Evolutionary conservation across 1,284 basidiomycete species (phyloP), one percentile per base, ranked within the genome.

Genomic region (Ceratobasidium sp.): DNA sequence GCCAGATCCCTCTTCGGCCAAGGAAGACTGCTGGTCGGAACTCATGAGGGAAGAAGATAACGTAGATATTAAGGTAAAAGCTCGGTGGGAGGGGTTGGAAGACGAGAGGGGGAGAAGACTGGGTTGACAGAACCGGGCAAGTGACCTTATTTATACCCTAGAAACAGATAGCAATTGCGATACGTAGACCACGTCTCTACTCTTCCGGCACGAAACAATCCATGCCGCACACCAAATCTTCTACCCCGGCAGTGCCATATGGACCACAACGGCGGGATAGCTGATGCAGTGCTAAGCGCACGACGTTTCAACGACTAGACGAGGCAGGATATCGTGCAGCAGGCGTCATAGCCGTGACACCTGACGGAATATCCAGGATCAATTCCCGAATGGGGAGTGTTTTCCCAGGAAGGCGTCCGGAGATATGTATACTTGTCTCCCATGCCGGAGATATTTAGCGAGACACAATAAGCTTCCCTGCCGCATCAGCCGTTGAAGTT

Each of bases 1-100:
- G 59, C 32, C 37, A 40, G 71, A 51, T 2, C 71, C 71, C 15
- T 74, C 46, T 37, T 74, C 71, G n/a, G 61, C 71, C 8, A 65
- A 34, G n/a, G 49, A 64, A 34, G 43, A 15, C 32, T 34, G 59
- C 8, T 52, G 46, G 22, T 73, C 44, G 15, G 61, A 74, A 61
- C 56, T 64, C 68, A 71, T 71, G 34, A 57, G 34, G 44, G 43
- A 4, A 25, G 43, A 46, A 66, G 40, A 44, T 32, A 29, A 13
- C 15, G 64, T 25, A 22, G 7, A 22, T 32, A 49, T 32, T 52
- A 51, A 29, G 44, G 17, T 4, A 13, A 37, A 37, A 56, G 43
- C n/a, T 29, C 11, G 19, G 9, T 46, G 40, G 32, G 40, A 44
- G n/a, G 34, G 37, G 56, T 9, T 19, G 46, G 56, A 25, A 54